Conservation (phyloP, 2,329 filamentous ascomycete genomes). For the Ophiocordyceps australis region DNA sequence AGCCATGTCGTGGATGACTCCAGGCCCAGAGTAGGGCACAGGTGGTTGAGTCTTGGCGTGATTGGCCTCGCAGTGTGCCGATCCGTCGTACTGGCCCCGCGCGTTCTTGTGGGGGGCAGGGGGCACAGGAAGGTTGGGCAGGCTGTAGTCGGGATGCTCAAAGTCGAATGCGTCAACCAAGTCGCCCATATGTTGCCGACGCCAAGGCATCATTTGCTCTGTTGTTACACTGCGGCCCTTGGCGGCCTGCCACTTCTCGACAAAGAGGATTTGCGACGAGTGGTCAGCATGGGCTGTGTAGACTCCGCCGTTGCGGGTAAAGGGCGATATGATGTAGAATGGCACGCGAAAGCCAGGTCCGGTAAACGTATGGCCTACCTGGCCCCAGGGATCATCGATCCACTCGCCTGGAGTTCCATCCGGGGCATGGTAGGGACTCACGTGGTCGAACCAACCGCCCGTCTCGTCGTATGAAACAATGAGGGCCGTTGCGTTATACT, state of each 20-base stretch:
- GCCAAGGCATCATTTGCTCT: constrained; percentile 11
- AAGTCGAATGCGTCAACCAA: constrained; percentile 22
- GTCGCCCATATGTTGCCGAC: constrained; percentile 14
- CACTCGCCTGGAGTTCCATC: constrained; percentile 31
- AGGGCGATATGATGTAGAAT: constrained; percentile 36
- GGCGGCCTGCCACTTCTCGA: constrained; percentile 25
- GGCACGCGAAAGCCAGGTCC: constrained; percentile 26
- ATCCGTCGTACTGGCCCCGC: constrained; percentile 24
- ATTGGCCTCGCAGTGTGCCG: constrained; percentile 21
- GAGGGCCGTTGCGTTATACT: constrained; percentile 27
- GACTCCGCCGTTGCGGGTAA: constrained; percentile 32
- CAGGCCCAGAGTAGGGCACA: constrained; percentile 24
- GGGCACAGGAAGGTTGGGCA: constrained; percentile 25
- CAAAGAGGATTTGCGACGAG: constrained; percentile 33
- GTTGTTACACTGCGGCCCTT: constrained; percentile 19
- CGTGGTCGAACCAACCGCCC: constrained; percentile 35
- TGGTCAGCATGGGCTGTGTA: constrained; percentile 36
- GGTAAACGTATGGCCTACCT: constrained; percentile 17
- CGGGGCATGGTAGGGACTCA: constrained; percentile 29
- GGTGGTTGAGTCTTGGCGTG: constrained; percentile 18
- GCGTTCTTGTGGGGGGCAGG: constrained; percentile 20
- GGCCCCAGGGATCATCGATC: constrained; percentile 21
- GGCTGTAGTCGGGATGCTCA: constrained; percentile 26
- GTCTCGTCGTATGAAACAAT: constrained; percentile 27
- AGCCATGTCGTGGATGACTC: constrained; percentile 16